Evolutionary conservation across 306 rosid species (phyloP).

Genomic region (Trifolium pratense): DNA sequence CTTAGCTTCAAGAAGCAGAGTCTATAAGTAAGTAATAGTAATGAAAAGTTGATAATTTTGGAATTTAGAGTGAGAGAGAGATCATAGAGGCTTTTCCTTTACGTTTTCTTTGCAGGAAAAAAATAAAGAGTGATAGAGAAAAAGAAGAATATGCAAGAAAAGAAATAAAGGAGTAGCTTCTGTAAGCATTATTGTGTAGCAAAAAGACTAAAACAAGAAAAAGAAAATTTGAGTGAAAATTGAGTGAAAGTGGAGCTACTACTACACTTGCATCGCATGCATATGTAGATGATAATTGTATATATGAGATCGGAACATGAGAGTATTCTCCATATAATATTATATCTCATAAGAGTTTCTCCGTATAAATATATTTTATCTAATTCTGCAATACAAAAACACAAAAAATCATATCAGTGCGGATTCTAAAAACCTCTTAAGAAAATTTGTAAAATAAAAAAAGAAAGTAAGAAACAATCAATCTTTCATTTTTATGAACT

Average conservation of each 20-base stretch:
- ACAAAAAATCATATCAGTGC: too few species aligned
- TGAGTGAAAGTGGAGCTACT: background rate
- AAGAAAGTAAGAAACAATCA: slow-evolving; percentile 34
- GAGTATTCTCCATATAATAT: too few species aligned
- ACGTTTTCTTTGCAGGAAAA: slow-evolving; percentile 70
- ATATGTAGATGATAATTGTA: slow-evolving; percentile 28
- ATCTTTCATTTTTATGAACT: slow-evolving; percentile 53
- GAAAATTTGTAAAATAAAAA: too few species aligned
- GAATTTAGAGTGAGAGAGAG: slow-evolving; percentile 49
- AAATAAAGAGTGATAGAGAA: slow-evolving; percentile 54
- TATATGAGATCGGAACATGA: too few species aligned
- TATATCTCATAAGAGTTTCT: too few species aligned
- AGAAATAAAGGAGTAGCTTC: slow-evolving; percentile 51
- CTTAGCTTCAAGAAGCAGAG: slow-evolving; percentile 44
- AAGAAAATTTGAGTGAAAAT: too few species aligned
- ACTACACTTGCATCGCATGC: slow-evolving; percentile 46
- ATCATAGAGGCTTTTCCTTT: slow-evolving; percentile 72
- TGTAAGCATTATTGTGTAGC: slow-evolving; percentile 82
- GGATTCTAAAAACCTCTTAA: too few species aligned
- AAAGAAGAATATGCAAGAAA: slow-evolving; percentile 43
- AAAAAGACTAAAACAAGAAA: slow-evolving; percentile 53
- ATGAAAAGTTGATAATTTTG: slow-evolving; percentile 44
- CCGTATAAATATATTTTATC: too few species aligned
- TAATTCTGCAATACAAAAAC: too few species aligned
- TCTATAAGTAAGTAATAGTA: slow-evolving; percentile 31